Conservation (phyloP, 1,139 yeast genomes). For the Diutina catenulata region DNA sequence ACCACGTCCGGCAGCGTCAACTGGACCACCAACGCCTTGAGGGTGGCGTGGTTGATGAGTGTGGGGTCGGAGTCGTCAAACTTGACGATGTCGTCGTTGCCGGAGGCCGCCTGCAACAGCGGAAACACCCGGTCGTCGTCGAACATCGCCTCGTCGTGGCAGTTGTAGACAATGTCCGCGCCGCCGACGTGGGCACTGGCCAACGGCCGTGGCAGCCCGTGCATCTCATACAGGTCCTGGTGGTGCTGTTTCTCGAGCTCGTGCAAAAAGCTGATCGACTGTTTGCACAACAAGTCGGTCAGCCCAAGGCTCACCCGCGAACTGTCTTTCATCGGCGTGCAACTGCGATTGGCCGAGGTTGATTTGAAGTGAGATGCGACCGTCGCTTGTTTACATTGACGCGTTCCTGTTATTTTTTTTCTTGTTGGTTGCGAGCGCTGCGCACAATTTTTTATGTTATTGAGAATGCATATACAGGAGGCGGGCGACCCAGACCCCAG, state of each 20-base stretch:
- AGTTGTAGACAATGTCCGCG: background rate
- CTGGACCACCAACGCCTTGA: constrained; percentile 53
- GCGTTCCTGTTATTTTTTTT: too few species aligned
- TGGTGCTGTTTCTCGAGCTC: constrained; percentile 3
- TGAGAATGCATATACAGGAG: too few species aligned
- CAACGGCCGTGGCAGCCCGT: constrained; percentile 1
- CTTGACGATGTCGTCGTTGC: background rate
- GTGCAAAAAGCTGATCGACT: background rate
- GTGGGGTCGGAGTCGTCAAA: background rate
- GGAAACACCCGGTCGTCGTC: background rate
- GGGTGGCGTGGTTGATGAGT: constrained; percentile 15
- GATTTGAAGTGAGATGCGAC: too few species aligned
- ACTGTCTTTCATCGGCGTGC: too few species aligned
- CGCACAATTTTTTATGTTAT: too few species aligned
- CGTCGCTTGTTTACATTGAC: too few species aligned
- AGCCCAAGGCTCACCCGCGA: background rate
- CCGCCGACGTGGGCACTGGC: background rate
- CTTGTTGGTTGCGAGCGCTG: too few species aligned
- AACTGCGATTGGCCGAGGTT: too few species aligned
- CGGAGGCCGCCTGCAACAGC: background rate
- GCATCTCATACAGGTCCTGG: background rate
- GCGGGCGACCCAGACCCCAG: too few species aligned
- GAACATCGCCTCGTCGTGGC: background rate
- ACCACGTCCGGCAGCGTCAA: constrained; percentile 70
- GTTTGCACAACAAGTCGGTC: background rate